A percentile compares a stretch with the other conserved stretches of the same genome.
These are phyloP conservation scores for Echium plantagineum DNA, from an alignment of 257 asterid species.

Conservation along the genomic window DNA sequence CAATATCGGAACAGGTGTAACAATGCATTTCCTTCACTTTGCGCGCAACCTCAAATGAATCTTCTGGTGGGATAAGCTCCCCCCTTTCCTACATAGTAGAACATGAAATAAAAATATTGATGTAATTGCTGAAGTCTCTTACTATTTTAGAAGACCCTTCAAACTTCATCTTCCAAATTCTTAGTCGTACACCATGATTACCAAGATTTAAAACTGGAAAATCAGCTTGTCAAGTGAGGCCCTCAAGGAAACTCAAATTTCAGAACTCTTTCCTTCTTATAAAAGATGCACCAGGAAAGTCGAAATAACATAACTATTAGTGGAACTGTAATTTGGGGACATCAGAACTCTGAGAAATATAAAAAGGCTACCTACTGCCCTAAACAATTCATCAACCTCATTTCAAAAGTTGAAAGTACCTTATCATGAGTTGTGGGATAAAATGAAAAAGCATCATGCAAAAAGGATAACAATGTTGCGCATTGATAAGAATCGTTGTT, in stretches of 20 bases:
- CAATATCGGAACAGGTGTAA: constrained; percentile 92
- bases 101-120: constrained; percentile 4
- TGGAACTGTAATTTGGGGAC: background rate
- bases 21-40: constrained; percentile 89
- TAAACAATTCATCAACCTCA: background rate
- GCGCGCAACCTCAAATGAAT: constrained; percentile 81
- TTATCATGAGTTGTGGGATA: background rate
- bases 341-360: background rate
- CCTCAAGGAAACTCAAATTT: background rate
- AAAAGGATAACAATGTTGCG: too few species aligned
- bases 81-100: constrained; percentile 78
- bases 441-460: background rate
- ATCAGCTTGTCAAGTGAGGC: background rate
- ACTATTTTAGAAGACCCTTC: background rate
- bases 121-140: background rate
- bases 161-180: background rate
- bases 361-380: background rate
- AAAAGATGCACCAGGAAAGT: background rate
- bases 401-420: background rate
- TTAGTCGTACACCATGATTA: background rate
- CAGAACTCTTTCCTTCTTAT: background rate
- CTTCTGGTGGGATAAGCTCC: constrained; percentile 87
- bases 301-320: background rate
- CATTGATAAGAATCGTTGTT: too few species aligned
- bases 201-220: background rate